Evolutionary conservation across 352 stramenopile species (phyloP), one percentile per base, ranked within the genome.

Genomic region (Phytopythium delawarense): DNA sequence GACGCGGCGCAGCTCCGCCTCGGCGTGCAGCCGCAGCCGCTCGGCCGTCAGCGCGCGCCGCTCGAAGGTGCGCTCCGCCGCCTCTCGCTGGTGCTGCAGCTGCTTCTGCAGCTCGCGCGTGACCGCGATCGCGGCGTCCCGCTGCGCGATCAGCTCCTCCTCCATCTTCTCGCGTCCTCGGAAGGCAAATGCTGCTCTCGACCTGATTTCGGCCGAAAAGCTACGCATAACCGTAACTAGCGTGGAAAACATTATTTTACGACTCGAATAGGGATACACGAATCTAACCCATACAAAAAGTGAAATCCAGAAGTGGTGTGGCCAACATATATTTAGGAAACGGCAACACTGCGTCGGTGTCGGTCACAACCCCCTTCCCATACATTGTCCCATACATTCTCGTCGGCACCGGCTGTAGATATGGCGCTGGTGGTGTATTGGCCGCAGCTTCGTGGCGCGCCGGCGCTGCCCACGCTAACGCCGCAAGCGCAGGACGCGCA

Each of bases 21-120:
- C 78, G 11, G 81, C 78, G 57, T 88, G 79, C 59, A 89, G 64
- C 18, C 82, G 74, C 65, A 91, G 60, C 18, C 80, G 78, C 67
- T 91, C 82, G 25, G 82, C 79, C 34, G 74, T 88, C 16, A 89
- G 75, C 62, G 82, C 81, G n/a, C 82, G 78, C 4, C 82, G 76
- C 69, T 91, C 81, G 44, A 88, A 74, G 18, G 66, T 87, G 42
- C 67, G 63, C 69, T 88, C 82, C 21, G 87, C 57, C 18, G 74
- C 59, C 51, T 79, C 72, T 28, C 75, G 74, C 46, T 85, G 69
- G 9, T 53, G 70, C 56, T 88, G 72, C 61, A 88, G 59, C 61
- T 91, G 76, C 16, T 75, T 70, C 69, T 89, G 82, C 25, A 91
- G 71, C 71, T 91, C 82, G 61, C 86, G 85, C 21, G 78, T 86